Percentiles rank a stretch among this genome's conserved stretches.
Evolutionary conservation across 106 monocot genomes (phyloP).

Genomic region (Iris macrosiphon): DNA sequence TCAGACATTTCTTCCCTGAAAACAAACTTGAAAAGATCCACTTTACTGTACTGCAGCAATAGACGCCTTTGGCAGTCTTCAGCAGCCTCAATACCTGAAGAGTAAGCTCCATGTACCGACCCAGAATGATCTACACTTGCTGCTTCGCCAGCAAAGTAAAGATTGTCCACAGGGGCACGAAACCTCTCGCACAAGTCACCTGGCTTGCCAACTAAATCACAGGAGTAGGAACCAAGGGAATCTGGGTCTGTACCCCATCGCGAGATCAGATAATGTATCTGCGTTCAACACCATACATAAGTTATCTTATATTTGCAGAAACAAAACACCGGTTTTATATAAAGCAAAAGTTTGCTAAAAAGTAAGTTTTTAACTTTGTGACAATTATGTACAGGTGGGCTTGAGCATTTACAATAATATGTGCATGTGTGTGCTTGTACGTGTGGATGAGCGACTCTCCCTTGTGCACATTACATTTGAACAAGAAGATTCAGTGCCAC

Average conservation of each 20-base stretch:
- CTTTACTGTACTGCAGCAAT: constrained; percentile 37
- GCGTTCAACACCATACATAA: background rate
- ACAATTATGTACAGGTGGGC: too few relatives aligned
- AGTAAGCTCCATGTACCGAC: constrained; percentile 88
- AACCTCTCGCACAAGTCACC: constrained; percentile 79
- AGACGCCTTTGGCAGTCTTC: constrained; percentile 76
- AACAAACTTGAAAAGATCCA: constrained; percentile 48
- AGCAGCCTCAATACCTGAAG: constrained; percentile 74
- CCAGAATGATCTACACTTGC: constrained; percentile 88
- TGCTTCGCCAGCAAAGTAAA: constrained; percentile 94
- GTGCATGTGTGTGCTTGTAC: too few relatives aligned
- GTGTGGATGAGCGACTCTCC: too few relatives aligned
- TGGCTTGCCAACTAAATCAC: constrained; percentile 83
- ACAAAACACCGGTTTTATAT: too few relatives aligned
- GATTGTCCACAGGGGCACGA: constrained; percentile 72
- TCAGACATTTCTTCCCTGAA: constrained; percentile 64
- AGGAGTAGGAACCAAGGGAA: constrained; percentile 74
- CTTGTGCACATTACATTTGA: too few relatives aligned
- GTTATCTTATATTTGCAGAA: background rate
- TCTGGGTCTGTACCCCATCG: constrained; percentile 87
- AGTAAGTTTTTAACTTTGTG: too few relatives aligned
- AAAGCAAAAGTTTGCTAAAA: too few relatives aligned
- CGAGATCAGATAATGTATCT: constrained; percentile 74
- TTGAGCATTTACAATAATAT: too few relatives aligned
- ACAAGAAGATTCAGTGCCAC: too few relatives aligned